A percentile compares a stretch with the other conserved stretches of the same genome.
phyloP scores from a whole-genome alignment of 768 basidiomycete genomes.

The Coprinellus micaceus region DNA sequence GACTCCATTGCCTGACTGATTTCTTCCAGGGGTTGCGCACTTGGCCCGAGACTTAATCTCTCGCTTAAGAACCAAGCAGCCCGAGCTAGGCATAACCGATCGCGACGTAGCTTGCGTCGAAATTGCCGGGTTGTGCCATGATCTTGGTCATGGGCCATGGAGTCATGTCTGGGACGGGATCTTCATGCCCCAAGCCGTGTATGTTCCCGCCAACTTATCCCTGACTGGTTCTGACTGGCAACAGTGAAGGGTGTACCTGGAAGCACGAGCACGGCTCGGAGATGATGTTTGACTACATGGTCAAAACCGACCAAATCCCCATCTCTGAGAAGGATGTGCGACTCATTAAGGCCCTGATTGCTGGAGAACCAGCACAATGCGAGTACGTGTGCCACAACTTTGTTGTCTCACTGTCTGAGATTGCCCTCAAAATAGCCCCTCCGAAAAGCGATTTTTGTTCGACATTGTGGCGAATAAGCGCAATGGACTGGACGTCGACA shows the following conservation, averaged over 20 bases:
- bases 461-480: conserved; percentile 81
- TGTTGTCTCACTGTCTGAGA: neutral
- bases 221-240: neutral
- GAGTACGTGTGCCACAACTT: conserved; percentile 37
- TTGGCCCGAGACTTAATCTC: conserved; percentile 63
- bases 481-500: conserved; percentile 86
- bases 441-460: conserved; percentile 72
- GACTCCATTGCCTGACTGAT: neutral
- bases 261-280: conserved; percentile 76
- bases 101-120: conserved; percentile 76
- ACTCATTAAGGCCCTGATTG: conserved; percentile 78
- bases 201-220: conserved; percentile 20
- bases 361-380: conserved; percentile 52
- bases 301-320: conserved; percentile 50
- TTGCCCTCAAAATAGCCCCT: conserved; percentile 20
- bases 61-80: conserved; percentile 56
- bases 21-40: conserved; percentile 56
- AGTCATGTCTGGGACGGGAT: conserved; percentile 77
- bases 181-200: conserved; percentile 71
- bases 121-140: conserved; percentile 79
- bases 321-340: conserved; percentile 45
- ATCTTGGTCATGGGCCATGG: conserved; percentile 85
- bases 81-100: conserved; percentile 59
- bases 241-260: conserved; percentile 46
- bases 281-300: conserved; percentile 75